Percentiles rank a stretch among this genome's conserved stretches.
phyloP scores from a whole-genome alignment of 2,329 filamentous ascomycete genomes.

The Xylariales sp. region DNA sequence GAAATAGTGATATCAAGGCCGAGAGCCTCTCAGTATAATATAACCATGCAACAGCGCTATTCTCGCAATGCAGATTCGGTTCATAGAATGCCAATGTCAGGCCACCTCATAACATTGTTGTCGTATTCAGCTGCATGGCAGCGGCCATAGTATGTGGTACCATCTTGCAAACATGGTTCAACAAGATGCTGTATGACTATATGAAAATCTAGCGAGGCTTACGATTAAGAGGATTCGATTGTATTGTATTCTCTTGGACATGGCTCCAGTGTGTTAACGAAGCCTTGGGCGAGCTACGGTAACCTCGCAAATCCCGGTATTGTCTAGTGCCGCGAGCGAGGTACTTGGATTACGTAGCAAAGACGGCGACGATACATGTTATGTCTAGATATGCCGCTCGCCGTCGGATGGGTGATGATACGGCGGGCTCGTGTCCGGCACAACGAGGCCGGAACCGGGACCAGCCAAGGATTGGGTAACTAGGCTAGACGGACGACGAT shows the following conservation, averaged over 20 bases:
- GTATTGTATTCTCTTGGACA: neutral
- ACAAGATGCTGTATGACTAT: slow-evolving; percentile 30
- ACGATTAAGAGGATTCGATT: neutral
- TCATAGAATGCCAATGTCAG: slow-evolving; percentile 13
- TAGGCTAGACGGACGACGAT: slow-evolving; percentile 14
- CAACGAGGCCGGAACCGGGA: slow-evolving; percentile 22
- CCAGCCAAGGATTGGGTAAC: neutral
- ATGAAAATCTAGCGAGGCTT: neutral
- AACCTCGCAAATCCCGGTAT: neutral
- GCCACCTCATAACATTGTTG: slow-evolving; percentile 21
- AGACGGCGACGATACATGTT: slow-evolving; percentile 1
- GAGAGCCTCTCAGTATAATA: slow-evolving; percentile 21
- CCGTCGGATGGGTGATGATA: slow-evolving; percentile 13
- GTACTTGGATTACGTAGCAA: neutral
- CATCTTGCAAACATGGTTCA: slow-evolving; percentile 18
- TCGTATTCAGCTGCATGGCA: slow-evolving; percentile 22
- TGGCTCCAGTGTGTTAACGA: neutral
- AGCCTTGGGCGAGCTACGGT: neutral
- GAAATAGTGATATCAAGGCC: slow-evolving; percentile 25
- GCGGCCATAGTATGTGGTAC: slow-evolving; percentile 24
- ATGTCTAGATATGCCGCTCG: slow-evolving; percentile 15
- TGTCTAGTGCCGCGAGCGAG: neutral
- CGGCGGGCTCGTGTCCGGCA: slow-evolving; percentile 18
- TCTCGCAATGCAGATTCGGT: slow-evolving; percentile 28
- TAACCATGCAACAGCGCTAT: slow-evolving; percentile 12